A percentile compares a stretch with the other conserved stretches of the same genome.
These are phyloP conservation scores for Amaranthus palmeri DNA, from an alignment of 148 eudicot species.

Conservation along the genomic window DNA sequence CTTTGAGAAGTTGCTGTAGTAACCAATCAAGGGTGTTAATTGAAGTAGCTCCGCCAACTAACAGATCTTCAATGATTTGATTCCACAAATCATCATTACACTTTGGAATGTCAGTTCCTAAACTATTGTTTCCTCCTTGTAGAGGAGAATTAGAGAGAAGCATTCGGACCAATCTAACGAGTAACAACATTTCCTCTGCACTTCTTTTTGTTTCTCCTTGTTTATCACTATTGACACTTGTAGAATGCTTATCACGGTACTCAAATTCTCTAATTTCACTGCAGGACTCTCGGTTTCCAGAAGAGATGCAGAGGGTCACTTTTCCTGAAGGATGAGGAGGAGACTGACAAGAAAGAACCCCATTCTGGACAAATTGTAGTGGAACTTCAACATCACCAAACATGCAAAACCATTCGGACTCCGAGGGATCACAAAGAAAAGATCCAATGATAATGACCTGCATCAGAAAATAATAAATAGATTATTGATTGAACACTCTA, in stretches of 20 bases:
- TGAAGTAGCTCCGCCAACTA: conserved; percentile 50
- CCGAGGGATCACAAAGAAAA: conserved; percentile 64
- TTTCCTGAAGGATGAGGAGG: conserved; percentile 73
- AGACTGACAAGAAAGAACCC: conserved; percentile 72
- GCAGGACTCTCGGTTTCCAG: conserved; percentile 69
- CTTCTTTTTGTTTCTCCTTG: conserved; percentile 40
- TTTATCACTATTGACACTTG: conserved; percentile 32
- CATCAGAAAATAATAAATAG: conserved; percentile 16
- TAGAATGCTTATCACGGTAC: conserved; percentile 45
- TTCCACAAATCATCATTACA: conserved; percentile 51
- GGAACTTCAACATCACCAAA: conserved; percentile 89
- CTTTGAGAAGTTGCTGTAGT: conserved; percentile 73
- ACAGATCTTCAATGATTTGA: conserved; percentile 57
- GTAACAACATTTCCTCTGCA: conserved; percentile 66
- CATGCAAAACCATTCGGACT: conserved; percentile 72
- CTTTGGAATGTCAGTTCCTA: conserved; percentile 35
- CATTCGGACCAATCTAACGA: conserved; percentile 66
- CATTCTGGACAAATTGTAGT: conserved; percentile 66
- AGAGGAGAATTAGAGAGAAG: conserved; percentile 41
- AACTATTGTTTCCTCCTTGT: conserved; percentile 36
- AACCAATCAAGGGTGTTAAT: conserved; percentile 65
- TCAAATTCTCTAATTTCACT: conserved; percentile 94
- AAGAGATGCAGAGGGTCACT: conserved; percentile 67
- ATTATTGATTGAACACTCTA: not conserved
- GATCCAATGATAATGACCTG: conserved; percentile 89